phyloP scores from a whole-genome alignment of 768 basidiomycete genomes.

The Panellus pusillus region DNA sequence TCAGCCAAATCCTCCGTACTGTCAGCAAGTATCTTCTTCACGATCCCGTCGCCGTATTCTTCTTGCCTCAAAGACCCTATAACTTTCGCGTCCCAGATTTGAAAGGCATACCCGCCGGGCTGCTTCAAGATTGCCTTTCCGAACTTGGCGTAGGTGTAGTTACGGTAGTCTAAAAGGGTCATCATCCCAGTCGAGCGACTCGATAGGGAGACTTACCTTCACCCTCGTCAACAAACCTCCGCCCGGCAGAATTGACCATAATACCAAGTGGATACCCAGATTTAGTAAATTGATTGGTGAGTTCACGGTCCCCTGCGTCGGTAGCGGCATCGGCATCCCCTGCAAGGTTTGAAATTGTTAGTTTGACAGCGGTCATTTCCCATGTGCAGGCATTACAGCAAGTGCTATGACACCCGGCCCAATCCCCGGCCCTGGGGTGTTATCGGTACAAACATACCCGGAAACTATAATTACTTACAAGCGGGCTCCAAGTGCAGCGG shows the following conservation, averaged over 20 bases:
- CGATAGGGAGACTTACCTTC: slow-evolving; percentile 26
- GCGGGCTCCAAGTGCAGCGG: slow-evolving; percentile 47
- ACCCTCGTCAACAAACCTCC: slow-evolving; percentile 71
- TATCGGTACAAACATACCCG: not conserved
- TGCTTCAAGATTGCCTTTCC: slow-evolving; percentile 60
- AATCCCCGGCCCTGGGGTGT: slow-evolving; percentile 53
- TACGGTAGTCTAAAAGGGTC: slow-evolving; percentile 51
- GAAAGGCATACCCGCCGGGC: slow-evolving; percentile 61
- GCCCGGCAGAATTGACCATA: slow-evolving; percentile 60
- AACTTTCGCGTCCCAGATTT: slow-evolving; percentile 59
- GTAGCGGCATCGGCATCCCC: slow-evolving; percentile 65
- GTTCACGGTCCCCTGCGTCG: slow-evolving; percentile 51
- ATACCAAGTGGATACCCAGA: slow-evolving; percentile 73
- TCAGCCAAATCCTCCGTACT: slow-evolving; percentile 51
- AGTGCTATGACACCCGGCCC: slow-evolving; percentile 69
- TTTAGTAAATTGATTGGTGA: slow-evolving; percentile 73
- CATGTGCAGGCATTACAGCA: slow-evolving; percentile 8
- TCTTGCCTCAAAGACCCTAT: slow-evolving; percentile 51
- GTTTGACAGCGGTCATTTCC: not conserved
- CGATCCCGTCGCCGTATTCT: slow-evolving; percentile 64
- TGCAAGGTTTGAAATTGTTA: slow-evolving; percentile 25
- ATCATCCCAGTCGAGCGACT: not conserved
- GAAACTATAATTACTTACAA: not conserved
- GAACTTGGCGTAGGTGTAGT: slow-evolving; percentile 73
- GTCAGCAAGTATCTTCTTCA: slow-evolving; percentile 51